Conservation (phyloP, 345 rosid genomes). For the Brassica rapa region DNA sequence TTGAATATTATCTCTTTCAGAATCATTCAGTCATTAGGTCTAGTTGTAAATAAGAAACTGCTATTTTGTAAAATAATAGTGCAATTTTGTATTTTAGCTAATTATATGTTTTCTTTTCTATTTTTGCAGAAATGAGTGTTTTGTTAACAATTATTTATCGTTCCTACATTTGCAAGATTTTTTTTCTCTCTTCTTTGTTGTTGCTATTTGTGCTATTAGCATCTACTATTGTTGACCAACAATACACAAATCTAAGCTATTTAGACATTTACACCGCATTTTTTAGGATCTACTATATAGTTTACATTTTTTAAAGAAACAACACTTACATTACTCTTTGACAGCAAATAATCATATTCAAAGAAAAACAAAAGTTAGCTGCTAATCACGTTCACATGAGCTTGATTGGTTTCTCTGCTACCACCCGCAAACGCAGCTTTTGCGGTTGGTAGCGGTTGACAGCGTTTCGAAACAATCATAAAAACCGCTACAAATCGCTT, state of each 20-base stretch:
- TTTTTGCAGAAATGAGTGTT: neutral
- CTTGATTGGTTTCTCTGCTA: too few species aligned
- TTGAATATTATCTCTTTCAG: neutral
- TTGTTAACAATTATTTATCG: neutral
- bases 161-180: neutral
- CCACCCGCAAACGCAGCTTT: too few species aligned
- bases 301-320: neutral
- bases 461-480: too few species aligned
- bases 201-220: neutral
- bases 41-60: neutral
- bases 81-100: neutral
- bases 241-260: neutral
- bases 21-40: neutral
- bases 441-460: too few species aligned
- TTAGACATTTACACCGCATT: neutral
- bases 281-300: neutral
- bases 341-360: neutral
- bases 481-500: too few species aligned
- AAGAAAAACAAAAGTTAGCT: slow-evolving; percentile 15
- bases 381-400: slow-evolving; percentile 35
- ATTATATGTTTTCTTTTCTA: neutral
- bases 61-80: neutral
- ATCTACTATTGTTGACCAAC: neutral
- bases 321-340: neutral
- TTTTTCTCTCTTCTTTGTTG: too few species aligned